Base-by-base conservation (phyloP, 306 rosid species). In the Dryas drummondii region DNA sequence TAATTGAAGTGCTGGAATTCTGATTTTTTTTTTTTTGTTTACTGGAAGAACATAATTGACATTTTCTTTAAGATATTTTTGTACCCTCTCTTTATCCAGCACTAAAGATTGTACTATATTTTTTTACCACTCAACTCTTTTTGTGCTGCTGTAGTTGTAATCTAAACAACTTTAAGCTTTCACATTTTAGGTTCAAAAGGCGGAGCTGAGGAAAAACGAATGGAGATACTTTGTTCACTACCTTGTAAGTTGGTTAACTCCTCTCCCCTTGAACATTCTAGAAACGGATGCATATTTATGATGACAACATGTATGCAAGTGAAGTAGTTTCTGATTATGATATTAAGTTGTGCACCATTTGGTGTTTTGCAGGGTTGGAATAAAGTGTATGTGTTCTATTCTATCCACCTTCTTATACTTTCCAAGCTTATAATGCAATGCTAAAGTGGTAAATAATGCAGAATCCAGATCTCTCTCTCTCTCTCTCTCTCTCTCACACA, bases 211-310 rank as follows among this genome's bases (percentile, higher is more conserved):
- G 86, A 88, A 96, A 71, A 89, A 88, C 12, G 96, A 90, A 69
- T 90, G 98, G 97, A 96, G 78, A 86, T 96, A 90, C 89, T 96
- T 88, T 79, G 96, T 96, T 77, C 99, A 96, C 88, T 96, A 96
- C 80, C 98, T 92, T 47, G 99, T 96, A 84, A 86, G 99, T 88
- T 78, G 45, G 70, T 66, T 54, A 48, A 51, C 66, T 65, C 68
- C 45, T 66, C 45, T 62, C 5, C 32, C 46, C 9, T 4, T 44
- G 37, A 10, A 5, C 9, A 44, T 37, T 58, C 1, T 58, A 67
- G 12, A 55, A 22, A 68, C 10, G 27, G 55, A 11, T 2, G 48
- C 17, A 2, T 71, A 13, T 32, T 40, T 49, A 4, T 37, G 12
- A 41, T 63, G 61, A 14, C 44, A 19, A 58, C 14, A 19, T 40